Evolutionary conservation across 768 basidiomycete genomes (phyloP).

Genomic region (Amanita pseudoporphyria): DNA sequence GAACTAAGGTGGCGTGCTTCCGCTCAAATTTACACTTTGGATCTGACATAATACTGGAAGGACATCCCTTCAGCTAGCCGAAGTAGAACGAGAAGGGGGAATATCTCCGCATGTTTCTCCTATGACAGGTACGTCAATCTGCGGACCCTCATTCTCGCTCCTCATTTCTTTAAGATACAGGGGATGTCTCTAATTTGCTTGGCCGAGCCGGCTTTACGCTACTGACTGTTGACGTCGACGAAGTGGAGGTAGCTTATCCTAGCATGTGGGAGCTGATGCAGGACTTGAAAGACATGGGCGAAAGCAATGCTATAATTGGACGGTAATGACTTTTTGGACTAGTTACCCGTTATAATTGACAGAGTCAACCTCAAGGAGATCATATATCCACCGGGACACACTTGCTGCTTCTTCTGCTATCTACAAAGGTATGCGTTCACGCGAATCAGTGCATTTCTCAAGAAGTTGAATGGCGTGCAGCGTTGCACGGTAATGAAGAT

Average conservation of each 20-base stretch:
- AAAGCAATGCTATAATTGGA: constrained; percentile 84
- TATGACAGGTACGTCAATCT: constrained; percentile 71
- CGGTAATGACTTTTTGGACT: constrained; percentile 33
- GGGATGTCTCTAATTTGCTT: constrained; percentile 88
- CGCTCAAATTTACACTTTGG: not conserved
- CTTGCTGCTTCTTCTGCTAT: constrained; percentile 87
- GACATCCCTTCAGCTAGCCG: constrained; percentile 88
- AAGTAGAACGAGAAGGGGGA: constrained; percentile 90
- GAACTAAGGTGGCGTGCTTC: constrained; percentile 59
- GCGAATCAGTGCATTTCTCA: not conserved
- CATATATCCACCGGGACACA: constrained; percentile 73
- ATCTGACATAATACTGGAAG: constrained; percentile 26
- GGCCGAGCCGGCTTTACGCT: constrained; percentile 89
- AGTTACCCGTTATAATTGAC: not conserved
- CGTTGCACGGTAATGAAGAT: constrained; percentile 76
- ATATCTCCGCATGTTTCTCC: constrained; percentile 96
- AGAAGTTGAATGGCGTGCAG: constrained; percentile 28
- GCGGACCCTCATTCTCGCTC: not conserved
- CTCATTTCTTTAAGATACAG: constrained; percentile 51
- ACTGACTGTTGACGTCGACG: constrained; percentile 92
- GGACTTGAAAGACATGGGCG: constrained; percentile 95
- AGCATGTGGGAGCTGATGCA: constrained; percentile 94
- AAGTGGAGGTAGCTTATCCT: constrained; percentile 84
- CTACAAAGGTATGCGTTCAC: constrained; percentile 60
- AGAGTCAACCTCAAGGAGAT: constrained; percentile 34